Evolutionary conservation across 305 asterid species (phyloP).

Genomic region (Coffea humblotiana): DNA sequence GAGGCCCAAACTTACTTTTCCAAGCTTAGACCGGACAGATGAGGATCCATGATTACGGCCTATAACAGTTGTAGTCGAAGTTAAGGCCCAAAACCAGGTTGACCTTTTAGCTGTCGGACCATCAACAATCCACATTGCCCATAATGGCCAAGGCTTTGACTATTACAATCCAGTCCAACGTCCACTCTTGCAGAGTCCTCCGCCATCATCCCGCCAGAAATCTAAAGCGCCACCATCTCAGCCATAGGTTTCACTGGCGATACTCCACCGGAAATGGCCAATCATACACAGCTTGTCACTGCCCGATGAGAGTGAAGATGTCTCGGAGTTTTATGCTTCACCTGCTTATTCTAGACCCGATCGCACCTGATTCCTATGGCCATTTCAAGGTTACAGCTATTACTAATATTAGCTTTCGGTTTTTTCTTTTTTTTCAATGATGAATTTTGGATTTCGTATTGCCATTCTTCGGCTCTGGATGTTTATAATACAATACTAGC

Average conservation of each 20-base stretch:
- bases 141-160: no score
- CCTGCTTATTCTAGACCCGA: conserved; percentile 24
- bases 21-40: no score
- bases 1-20: no score
- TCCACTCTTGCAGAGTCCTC: neutral
- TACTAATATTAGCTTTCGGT: neutral
- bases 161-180: neutral
- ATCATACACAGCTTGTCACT: neutral
- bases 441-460: neutral
- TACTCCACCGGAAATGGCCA: neutral
- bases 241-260: neutral
- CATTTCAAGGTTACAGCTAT: conserved; percentile 42
- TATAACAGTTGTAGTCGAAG: no score
- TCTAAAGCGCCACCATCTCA: neutral
- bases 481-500: neutral
- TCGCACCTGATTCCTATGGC: conserved; percentile 53
- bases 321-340: conserved; percentile 21
- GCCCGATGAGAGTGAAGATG: conserved; percentile 32
- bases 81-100: no score
- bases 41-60: no score
- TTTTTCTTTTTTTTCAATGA: neutral
- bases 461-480: neutral
- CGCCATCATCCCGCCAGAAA: conserved; percentile 1
- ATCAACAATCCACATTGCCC: no score
- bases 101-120: no score